Percentiles rank a stretch among this genome's conserved stretches.
Conservation (phyloP, 768 basidiomycete species). For the Boletus vinaceobasis region DNA sequence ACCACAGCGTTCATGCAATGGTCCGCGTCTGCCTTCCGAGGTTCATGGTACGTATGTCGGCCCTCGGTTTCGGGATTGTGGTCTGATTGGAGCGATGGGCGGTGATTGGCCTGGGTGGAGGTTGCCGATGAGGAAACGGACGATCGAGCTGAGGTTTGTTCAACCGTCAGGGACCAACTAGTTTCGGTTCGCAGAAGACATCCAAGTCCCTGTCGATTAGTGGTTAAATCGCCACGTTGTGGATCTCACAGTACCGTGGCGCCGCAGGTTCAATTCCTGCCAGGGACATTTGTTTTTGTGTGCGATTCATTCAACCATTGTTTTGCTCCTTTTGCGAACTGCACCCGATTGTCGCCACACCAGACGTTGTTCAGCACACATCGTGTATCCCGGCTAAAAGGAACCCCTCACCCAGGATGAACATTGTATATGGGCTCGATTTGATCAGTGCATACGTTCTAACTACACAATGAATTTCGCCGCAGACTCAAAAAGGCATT, state of each 20-base stretch:
- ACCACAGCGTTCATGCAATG: too few species aligned
- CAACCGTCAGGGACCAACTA: too few species aligned
- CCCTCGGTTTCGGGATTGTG: too few species aligned
- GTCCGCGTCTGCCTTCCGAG: too few species aligned
- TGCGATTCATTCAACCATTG: neutral
- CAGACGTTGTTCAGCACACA: conserved; percentile 6
- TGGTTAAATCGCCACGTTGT: conserved; percentile 43
- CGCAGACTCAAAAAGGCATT: neutral
- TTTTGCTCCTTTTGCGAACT: neutral
- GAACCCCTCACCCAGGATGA: neutral
- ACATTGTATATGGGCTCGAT: neutral
- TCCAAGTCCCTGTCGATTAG: conserved; percentile 39
- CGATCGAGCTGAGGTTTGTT: too few species aligned
- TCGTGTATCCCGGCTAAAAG: too few species aligned
- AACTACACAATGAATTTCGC: neutral
- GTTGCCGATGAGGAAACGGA: too few species aligned
- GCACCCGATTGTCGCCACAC: neutral
- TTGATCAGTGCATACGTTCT: neutral
- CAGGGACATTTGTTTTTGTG: conserved; percentile 28
- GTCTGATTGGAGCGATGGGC: too few species aligned
- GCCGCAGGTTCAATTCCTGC: conserved; percentile 40
- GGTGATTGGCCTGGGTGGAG: too few species aligned
- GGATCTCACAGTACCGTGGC: conserved; percentile 34
- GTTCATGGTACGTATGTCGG: too few species aligned
- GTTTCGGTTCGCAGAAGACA: too few species aligned